A percentile compares a stretch with the other conserved stretches of the same genome.
These are phyloP conservation scores for Aspergillus ellipticus DNA, from an alignment of 495 filamentous ascomycete species.

Conservation along the genomic window DNA sequence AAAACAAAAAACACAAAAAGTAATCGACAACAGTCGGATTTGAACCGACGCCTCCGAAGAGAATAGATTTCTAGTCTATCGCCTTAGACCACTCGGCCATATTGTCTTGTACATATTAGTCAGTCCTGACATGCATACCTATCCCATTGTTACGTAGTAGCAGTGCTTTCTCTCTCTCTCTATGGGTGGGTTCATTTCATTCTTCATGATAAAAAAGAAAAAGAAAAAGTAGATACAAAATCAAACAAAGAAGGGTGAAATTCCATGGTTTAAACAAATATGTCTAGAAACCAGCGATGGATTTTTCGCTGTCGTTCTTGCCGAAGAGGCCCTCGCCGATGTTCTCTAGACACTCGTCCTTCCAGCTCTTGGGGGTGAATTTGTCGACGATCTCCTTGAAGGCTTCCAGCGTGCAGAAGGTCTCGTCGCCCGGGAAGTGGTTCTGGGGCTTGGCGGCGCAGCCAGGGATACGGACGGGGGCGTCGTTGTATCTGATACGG, in stretches of 20 bases:
- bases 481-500: constrained; percentile 91
- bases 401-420: constrained; percentile 85
- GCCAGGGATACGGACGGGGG: constrained; percentile 72
- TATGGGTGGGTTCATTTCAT: background rate
- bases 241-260: background rate
- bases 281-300: constrained; percentile 36
- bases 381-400: constrained; percentile 93
- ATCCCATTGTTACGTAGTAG: no score
- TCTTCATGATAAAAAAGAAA: background rate
- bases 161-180: no score
- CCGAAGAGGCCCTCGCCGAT: constrained; percentile 47
- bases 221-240: background rate
- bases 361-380: constrained; percentile 81
- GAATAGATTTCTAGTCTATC: background rate
- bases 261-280: background rate
- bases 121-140: no score
- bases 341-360: constrained; percentile 65
- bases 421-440: constrained; percentile 84
- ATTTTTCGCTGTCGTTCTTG: constrained; percentile 30
- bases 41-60: constrained; percentile 35
- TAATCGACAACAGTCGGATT: constrained; percentile 44
- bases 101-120: background rate
- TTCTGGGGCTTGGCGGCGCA: constrained; percentile 69
- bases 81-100: constrained; percentile 6
- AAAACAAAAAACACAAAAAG: background rate